Percentiles rank a stretch among this genome's conserved stretches.
phyloP scores from a whole-genome alignment of 2,329 filamentous ascomycete species.

The Ophiostoma fasciatum region DNA sequence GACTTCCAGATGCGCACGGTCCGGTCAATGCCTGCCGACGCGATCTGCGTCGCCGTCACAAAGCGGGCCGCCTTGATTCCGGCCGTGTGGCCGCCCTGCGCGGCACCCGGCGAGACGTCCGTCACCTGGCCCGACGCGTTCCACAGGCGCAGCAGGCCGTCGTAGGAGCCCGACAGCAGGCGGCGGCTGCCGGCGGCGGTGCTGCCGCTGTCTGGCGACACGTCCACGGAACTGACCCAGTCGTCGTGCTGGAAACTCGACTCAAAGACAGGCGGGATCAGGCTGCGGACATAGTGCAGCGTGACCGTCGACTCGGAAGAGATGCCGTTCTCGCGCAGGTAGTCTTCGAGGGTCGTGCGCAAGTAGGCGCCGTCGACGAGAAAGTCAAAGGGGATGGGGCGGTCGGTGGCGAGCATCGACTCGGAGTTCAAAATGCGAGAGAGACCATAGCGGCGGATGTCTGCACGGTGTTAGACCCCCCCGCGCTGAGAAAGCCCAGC shows the following conservation, averaged over 20 bases:
- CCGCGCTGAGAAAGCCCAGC: too few species aligned
- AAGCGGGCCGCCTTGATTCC: slow-evolving; percentile 75
- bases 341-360: slow-evolving; percentile 78
- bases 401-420: slow-evolving; percentile 53
- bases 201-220: slow-evolving; percentile 52
- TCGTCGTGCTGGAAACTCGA: slow-evolving; percentile 95
- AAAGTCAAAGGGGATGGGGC: slow-evolving; percentile 77
- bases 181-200: slow-evolving; percentile 42
- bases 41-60: slow-evolving; percentile 62
- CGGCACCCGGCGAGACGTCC: slow-evolving; percentile 54
- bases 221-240: slow-evolving; percentile 82
- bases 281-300: slow-evolving; percentile 83
- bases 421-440: slow-evolving; percentile 58
- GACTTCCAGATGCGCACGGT: slow-evolving; percentile 88
- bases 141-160: slow-evolving; percentile 81
- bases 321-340: slow-evolving; percentile 71
- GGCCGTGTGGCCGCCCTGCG: slow-evolving; percentile 58
- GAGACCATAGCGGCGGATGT: slow-evolving; percentile 55
- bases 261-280: slow-evolving; percentile 78
- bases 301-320: slow-evolving; percentile 77
- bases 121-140: slow-evolving; percentile 75
- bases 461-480: slow-evolving; percentile 21
- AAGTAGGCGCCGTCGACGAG: slow-evolving; percentile 89
- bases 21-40: slow-evolving; percentile 70
- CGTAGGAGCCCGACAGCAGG: slow-evolving; percentile 86